A percentile compares a stretch with the other conserved stretches of the same genome.
phyloP scores from a whole-genome alignment of 805 yeast genomes.

The Allodekkera sacchari region DNA sequence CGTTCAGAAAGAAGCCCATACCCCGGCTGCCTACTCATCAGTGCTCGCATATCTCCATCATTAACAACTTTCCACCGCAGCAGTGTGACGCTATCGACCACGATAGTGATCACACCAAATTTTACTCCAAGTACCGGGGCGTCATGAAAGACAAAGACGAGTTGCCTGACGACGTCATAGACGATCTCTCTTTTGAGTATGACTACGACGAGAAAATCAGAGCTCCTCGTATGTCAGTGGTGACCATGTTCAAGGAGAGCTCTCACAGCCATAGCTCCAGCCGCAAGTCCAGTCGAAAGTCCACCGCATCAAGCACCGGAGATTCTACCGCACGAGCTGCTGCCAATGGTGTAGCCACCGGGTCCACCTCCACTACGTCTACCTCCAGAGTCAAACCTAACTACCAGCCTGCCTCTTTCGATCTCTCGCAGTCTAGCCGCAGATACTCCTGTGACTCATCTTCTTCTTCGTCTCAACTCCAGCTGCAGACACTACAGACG shows the following conservation, averaged over 20 bases:
- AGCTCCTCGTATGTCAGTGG: constrained; percentile 43
- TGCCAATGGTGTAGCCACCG: not conserved
- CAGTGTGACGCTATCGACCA: constrained; percentile 19
- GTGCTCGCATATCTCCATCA: constrained; percentile 22
- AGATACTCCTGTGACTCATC: constrained; percentile 25
- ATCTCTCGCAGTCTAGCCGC: constrained; percentile 32
- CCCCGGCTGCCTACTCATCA: constrained; percentile 8
- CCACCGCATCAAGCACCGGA: not conserved
- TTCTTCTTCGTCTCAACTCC: too few relatives aligned
- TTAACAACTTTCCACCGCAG: constrained; percentile 23
- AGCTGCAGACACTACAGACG: too few relatives aligned
- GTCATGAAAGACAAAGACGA: constrained; percentile 23
- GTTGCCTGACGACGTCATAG: constrained; percentile 18
- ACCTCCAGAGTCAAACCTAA: constrained; percentile 3
- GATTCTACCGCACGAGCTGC: not conserved
- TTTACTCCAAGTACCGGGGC: constrained; percentile 24
- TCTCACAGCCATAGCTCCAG: constrained; percentile 2
- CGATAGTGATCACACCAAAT: constrained; percentile 23
- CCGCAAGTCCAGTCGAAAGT: not conserved
- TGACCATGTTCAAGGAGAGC: constrained; percentile 15
- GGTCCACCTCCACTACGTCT: constrained; percentile 1
- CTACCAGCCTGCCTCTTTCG: constrained; percentile 41
- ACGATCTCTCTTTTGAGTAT: constrained; percentile 23
- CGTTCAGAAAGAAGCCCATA: constrained; percentile 25
- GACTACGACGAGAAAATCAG: constrained; percentile 48